Conservation (phyloP, 768 basidiomycete species). For the Dioszegia hungarica region DNA sequence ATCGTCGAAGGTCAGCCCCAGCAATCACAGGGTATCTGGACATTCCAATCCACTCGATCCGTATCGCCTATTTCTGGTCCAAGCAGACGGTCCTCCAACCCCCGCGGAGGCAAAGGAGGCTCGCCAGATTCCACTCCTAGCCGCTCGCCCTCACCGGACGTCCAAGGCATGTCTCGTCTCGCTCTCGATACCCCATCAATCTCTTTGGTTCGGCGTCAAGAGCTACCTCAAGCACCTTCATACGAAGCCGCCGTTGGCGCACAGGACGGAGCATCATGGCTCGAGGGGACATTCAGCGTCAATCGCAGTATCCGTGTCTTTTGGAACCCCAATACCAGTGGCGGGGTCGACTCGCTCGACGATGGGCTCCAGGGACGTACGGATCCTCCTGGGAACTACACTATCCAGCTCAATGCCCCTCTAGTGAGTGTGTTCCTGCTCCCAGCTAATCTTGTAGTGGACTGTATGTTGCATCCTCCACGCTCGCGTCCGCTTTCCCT, state of each 20-base stretch:
- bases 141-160: no score
- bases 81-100: no score
- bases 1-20: constrained; percentile 23
- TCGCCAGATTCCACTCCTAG: no score
- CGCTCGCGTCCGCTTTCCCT: constrained; percentile 3
- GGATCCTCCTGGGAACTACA: constrained; percentile 6
- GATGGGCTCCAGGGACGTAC: constrained; percentile 1
- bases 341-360: constrained; percentile 16
- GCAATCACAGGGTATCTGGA: not conserved
- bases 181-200: not conserved
- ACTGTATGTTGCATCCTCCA: constrained; percentile 21
- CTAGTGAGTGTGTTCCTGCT: constrained; percentile 8
- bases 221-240: constrained; percentile 14
- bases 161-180: no score
- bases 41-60: not conserved
- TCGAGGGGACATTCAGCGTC: constrained; percentile 3
- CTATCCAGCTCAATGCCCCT: constrained; percentile 5
- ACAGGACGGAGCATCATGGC: constrained; percentile 5
- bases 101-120: no score
- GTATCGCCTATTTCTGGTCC: not conserved
- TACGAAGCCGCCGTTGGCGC: not conserved
- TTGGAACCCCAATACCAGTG: constrained; percentile 9
- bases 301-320: constrained; percentile 1
- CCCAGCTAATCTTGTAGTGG: constrained; percentile 12
- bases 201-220: not conserved